Evolutionary conservation across 768 basidiomycete species (phyloP), one percentile per base, ranked within the genome.

Genomic region (Mycena chlorophos): DNA sequence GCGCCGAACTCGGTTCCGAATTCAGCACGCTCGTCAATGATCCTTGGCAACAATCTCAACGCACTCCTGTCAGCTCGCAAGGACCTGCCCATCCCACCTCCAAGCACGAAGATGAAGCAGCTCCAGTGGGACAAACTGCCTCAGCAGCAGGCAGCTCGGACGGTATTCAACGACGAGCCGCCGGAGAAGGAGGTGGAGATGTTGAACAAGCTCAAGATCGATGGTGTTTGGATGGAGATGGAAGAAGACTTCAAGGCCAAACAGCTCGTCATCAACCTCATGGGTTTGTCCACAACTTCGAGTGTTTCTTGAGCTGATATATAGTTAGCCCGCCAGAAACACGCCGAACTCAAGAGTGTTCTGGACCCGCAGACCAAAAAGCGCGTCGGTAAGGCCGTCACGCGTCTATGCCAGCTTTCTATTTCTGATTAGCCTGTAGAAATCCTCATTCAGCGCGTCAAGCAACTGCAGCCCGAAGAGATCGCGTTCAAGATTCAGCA

Each of bases 41-140:
- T 87, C 6, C 69, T 85, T 2, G 82, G 88, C 17, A 70, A 78
- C 20, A 85, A 83, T 60, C 66, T 88, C 45, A 79, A 76, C 60
- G 76, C 77, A 27, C 70, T 87, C 60, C 68, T 86, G 19, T 78
- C 79, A 46, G 77, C 79, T 42, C 88, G 93, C 47, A 98, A 98
- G 71, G 91, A 93, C 65, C 83, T 97, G 66, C 79, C 85, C 3
- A 80, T 94, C 39, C 87, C 60, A 8, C 60, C 90, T 28, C 91
- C 95, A 2, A 86, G 81, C 56, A 89, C 85, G 30, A 94, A 94
- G 79, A 94, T 98, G 90, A 98, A 98, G 69, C 94, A 98, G 68
- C 76, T 99, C 52, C 95, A 98, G 67, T 99, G 96, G 96, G 95
- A 98, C 69, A 98, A 98, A 66, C 79, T 99, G n/a, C 86, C 91